Percentiles rank a stretch among this genome's conserved stretches.
Conservation (phyloP, 1,284 basidiomycete species). For the Cryptococcus sp. region DNA sequence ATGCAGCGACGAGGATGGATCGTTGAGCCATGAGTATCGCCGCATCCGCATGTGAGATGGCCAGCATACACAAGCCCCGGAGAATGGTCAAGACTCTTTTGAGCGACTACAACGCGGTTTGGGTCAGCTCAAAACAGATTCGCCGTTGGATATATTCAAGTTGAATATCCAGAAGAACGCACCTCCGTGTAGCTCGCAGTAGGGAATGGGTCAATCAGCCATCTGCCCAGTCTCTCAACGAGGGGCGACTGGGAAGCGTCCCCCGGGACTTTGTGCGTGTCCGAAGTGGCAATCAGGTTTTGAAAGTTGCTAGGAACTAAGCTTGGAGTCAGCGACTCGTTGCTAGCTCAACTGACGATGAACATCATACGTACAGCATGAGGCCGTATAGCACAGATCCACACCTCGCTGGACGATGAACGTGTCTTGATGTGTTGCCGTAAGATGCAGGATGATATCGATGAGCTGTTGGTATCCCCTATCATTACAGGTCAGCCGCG, state of each 20-base stretch:
- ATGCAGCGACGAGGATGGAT: constrained; percentile 33
- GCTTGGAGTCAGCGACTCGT: not conserved
- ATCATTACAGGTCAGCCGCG: not conserved
- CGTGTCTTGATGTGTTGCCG: constrained; percentile 2
- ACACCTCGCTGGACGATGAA: constrained; percentile 22
- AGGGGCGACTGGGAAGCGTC: constrained; percentile 13
- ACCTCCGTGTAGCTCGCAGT: constrained; percentile 5
- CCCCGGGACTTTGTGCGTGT: constrained; percentile 1
- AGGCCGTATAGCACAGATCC: constrained; percentile 34
- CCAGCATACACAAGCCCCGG: constrained; percentile 31
- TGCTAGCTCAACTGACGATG: not conserved
- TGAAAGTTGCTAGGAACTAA: constrained; percentile 28
- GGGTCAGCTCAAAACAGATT: not conserved
- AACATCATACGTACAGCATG: constrained; percentile 33
- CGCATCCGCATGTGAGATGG: constrained; percentile 35
- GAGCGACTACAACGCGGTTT: constrained; percentile 3
- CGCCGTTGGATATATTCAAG: not conserved
- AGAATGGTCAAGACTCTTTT: constrained; percentile 19
- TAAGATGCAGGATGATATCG: constrained; percentile 25
- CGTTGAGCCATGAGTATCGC: constrained; percentile 38
- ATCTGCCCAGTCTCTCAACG: constrained; percentile 17
- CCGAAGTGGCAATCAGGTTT: constrained; percentile 21
- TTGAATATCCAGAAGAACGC: not conserved
- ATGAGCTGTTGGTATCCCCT: constrained; percentile 37
- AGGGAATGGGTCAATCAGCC: constrained; percentile 12